Conservation (phyloP, 768 basidiomycete genomes). For the Chlorophyllum brunneum region DNA sequence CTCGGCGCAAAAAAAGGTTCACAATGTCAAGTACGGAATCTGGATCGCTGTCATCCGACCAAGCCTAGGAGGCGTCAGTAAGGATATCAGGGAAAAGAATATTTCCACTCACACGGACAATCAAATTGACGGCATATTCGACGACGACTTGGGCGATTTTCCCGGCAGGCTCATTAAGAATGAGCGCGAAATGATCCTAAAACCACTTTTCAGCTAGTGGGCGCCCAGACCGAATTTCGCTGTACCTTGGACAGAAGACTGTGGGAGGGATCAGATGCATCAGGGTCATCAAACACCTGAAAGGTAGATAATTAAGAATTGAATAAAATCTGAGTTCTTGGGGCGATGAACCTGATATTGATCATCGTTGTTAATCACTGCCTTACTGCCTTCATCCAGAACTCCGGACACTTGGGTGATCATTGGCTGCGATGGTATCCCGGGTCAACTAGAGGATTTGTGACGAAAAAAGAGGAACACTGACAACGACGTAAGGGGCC, state of each 20-base stretch:
- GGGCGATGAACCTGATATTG: conserved; percentile 49
- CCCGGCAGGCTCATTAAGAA: conserved; percentile 73
- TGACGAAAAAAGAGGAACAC: conserved; percentile 13
- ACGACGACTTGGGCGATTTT: conserved; percentile 69
- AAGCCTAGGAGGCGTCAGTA: conserved; percentile 30
- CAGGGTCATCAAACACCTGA: conserved; percentile 62
- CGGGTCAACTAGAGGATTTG: neutral
- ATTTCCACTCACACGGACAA: conserved; percentile 40
- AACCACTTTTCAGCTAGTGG: neutral
- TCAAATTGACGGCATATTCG: conserved; percentile 52
- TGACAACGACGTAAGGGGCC: conserved; percentile 59
- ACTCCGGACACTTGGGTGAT: conserved; percentile 52
- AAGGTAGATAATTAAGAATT: neutral
- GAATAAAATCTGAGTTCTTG: neutral
- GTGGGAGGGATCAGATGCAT: conserved; percentile 72
- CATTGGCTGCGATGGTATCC: conserved; percentile 43
- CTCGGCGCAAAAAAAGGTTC: neutral
- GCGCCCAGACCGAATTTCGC: neutral
- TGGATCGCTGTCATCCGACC: conserved; percentile 42
- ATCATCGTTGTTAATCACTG: conserved; percentile 65
- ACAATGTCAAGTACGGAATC: conserved; percentile 44
- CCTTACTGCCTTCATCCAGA: conserved; percentile 59
- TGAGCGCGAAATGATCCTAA: conserved; percentile 68
- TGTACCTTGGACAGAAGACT: conserved; percentile 64
- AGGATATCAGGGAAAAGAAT: neutral